Evolutionary conservation across 2,329 filamentous ascomycete genomes (phyloP), one percentile per base, ranked within the genome.

Genomic region (Colletotrichum spinosum): DNA sequence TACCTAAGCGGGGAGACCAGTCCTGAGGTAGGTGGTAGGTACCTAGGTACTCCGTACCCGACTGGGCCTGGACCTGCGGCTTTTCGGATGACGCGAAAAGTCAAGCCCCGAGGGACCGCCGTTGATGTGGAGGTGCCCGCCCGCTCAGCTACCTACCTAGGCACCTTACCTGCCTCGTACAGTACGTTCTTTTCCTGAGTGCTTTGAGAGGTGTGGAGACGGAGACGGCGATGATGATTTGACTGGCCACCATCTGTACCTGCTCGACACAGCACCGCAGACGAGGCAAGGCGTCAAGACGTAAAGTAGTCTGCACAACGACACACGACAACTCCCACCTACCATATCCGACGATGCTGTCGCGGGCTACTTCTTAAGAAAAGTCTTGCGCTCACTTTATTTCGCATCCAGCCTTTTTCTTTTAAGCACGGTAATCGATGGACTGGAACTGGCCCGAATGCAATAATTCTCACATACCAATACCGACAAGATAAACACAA

Each of bases 401-500:
- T 41, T 55, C 48, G 42, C 48, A 37, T 44, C 25, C 25, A 25
- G 25, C 25, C 25, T 25, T 25, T 45, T 58, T 10, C 10, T 13
- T 42, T 42, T 2, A 15, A 25, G 58, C 41, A 48, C 46, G n/a
- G 35, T 63, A 55, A 67, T 60, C 60, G 64, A 67, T 67, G 64
- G 64, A 65, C 60, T 60, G 64, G 64, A 45, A 55, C 55, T 52
- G 55, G 55, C 48, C 39, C 54, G 60, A 65, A 58, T 53, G 35
- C 64, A 65, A 67, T 55, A 65, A 65, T 46, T 51, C 15, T 41
- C 44, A 67, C 6, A 65, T 54, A 68, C 58, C 60, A 65, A 67
- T 67, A 60, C 54, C 54, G 60, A 59, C 60, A n/a, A 65, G 51
- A 63, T 66, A 57, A 63, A 41, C 25, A 25, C 25, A 42, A 55